Evolutionary conservation across 257 asterid species (phyloP).

Genomic region (Euphrasia confusa): DNA sequence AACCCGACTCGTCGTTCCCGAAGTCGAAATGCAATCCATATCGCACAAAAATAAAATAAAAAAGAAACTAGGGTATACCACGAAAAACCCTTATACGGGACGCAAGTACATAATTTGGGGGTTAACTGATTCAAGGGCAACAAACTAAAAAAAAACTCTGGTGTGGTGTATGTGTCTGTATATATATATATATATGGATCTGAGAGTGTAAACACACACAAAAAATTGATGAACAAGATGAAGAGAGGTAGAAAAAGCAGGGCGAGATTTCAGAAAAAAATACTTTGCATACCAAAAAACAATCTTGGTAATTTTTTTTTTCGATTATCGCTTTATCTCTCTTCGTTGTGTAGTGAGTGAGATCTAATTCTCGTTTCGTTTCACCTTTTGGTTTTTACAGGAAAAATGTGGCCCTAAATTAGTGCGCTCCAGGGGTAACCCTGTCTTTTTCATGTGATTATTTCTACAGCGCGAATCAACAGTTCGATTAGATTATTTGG

Average conservation of each 20-base stretch:
- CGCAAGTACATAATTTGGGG: not conserved
- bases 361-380: conserved; percentile 26
- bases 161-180: not conserved
- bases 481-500: too few relatives aligned
- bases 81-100: too few relatives aligned
- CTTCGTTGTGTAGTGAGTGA: conserved; percentile 26
- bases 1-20: conserved; percentile 23
- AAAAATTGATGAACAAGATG: conserved; percentile 23
- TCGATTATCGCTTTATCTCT: conserved; percentile 1
- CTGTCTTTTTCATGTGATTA: too few relatives aligned
- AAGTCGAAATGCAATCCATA: conserved; percentile 20
- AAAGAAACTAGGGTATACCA: too few relatives aligned
- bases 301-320: not conserved
- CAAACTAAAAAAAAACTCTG: conserved; percentile 16
- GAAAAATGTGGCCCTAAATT: conserved; percentile 21
- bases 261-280: conserved; percentile 38
- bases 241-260: conserved; percentile 28
- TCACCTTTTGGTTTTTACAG: conserved; percentile 10
- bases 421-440: not conserved
- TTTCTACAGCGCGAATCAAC: too few relatives aligned
- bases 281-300: conserved; percentile 28
- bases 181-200: conserved; percentile 6
- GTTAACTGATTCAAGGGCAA: conserved; percentile 18
- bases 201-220: conserved; percentile 29
- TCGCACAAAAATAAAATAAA: not conserved